Percentiles rank a stretch among this genome's conserved stretches.
Conservation (phyloP, 768 basidiomycete genomes). For the Lactarius evosmus region DNA sequence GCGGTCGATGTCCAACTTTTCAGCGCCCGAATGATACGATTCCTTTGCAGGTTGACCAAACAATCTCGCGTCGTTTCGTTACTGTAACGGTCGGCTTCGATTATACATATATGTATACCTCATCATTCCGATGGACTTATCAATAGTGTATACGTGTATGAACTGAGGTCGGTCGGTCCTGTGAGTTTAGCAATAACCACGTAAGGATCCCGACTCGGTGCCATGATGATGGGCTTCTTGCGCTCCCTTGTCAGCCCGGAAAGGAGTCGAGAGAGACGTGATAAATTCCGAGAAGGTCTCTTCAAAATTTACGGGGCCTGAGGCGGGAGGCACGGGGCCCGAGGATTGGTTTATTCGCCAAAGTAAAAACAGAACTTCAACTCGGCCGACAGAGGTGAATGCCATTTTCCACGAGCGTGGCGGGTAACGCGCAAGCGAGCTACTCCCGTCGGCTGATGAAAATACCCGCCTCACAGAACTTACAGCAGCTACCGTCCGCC, state of each 20-base stretch:
- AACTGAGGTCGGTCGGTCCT: background rate
- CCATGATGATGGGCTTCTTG: background rate
- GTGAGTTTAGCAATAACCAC: background rate
- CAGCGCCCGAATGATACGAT: background rate
- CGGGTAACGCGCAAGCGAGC: background rate
- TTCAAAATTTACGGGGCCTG: background rate
- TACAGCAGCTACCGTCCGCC: background rate
- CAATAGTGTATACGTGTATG: too few relatives aligned
- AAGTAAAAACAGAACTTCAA: background rate
- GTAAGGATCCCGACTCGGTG: background rate
- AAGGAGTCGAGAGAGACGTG: background rate
- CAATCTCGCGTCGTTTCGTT: background rate
- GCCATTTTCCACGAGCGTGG: background rate
- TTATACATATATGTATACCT: background rate
- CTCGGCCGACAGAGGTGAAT: background rate
- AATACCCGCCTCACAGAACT: background rate
- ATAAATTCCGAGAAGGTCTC: background rate
- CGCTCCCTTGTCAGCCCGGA: background rate
- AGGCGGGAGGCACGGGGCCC: background rate
- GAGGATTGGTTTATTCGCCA: background rate
- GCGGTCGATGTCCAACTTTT: background rate
- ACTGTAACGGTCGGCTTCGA: background rate
- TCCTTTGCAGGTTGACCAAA: background rate
- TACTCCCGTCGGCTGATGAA: background rate
- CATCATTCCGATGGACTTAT: background rate